Percentiles rank a stretch among this genome's conserved stretches.
phyloP scores from a whole-genome alignment of 2,329 filamentous ascomycete species.

The Neofusicoccum ribis region DNA sequence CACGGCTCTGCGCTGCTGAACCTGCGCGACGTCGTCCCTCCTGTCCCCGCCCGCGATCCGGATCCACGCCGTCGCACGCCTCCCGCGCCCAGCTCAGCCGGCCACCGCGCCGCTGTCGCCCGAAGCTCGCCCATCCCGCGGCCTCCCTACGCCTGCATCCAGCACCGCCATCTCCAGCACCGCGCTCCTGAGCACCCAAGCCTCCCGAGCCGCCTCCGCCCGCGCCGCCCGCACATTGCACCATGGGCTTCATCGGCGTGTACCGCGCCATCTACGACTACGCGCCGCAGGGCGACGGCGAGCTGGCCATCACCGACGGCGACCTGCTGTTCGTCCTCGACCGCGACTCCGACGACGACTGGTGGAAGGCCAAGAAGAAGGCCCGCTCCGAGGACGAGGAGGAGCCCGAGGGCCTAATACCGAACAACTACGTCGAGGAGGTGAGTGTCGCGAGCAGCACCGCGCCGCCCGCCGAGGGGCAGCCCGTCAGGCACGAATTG shows the following conservation, averaged over 20 bases:
- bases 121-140: neutral
- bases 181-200: neutral
- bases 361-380: conserved; percentile 97
- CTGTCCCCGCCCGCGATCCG: conserved; percentile 63
- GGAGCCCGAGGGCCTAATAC: conserved; percentile 85
- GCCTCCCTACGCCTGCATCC: conserved; percentile 14
- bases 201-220: neutral
- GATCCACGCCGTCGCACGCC: neutral
- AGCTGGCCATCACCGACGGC: conserved; percentile 81
- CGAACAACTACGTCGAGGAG: conserved; percentile 94
- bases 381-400: conserved; percentile 77
- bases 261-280: conserved; percentile 94
- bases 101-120: neutral
- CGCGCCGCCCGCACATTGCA: neutral
- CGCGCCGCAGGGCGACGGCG: conserved; percentile 78
- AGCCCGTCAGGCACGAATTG: neutral
- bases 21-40: conserved; percentile 47
- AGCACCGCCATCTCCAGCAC: neutral
- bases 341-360: conserved; percentile 72
- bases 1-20: neutral
- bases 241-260: conserved; percentile 89
- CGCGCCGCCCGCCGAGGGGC: neutral
- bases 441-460: conserved; percentile 52
- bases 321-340: conserved; percentile 87
- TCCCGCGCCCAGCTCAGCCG: conserved; percentile 11